These are phyloP conservation scores for Populus hybrid DNA, from an alignment of 441 rosid genomes.

Conservation along the genomic window DNA sequence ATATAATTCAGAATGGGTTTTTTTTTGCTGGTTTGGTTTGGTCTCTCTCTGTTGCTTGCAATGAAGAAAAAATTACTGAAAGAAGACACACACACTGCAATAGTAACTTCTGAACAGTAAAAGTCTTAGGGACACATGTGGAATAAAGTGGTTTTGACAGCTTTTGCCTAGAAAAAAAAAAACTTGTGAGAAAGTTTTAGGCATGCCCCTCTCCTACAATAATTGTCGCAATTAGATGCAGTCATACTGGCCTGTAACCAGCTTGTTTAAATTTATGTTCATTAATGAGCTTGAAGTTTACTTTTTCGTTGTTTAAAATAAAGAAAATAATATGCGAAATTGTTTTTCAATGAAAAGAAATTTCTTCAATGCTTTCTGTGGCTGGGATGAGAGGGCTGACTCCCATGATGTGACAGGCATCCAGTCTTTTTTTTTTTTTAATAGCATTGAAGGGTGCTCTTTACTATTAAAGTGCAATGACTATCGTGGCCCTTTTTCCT, in stretches of 20 bases:
- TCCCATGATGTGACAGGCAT: constrained; percentile 37
- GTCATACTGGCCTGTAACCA: constrained; percentile 13
- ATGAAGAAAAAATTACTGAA: background rate
- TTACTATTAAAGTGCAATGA: constrained; percentile 14
- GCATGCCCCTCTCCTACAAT: background rate
- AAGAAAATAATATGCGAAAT: constrained; percentile 6
- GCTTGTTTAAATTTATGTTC: constrained; percentile 8
- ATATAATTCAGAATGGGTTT: background rate
- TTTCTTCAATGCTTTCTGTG: constrained; percentile 24
- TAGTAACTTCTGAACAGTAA: constrained; percentile 15
- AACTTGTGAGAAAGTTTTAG: background rate
- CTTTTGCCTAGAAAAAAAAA: background rate
- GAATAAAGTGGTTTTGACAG: constrained; percentile 13
- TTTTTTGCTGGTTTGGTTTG: background rate
- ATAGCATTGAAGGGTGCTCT: constrained; percentile 20
- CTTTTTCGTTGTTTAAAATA: background rate
- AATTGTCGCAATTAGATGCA: background rate
- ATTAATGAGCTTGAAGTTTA: background rate
- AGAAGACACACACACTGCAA: background rate
- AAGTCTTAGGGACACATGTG: constrained; percentile 10
- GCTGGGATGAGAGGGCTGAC: constrained; percentile 34
- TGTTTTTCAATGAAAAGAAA: constrained; percentile 10
- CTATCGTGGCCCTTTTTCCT: constrained; percentile 14
- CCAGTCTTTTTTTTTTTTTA: constrained; percentile 24
- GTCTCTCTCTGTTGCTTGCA: background rate